A percentile compares a stretch with the other conserved stretches of the same genome.
Evolutionary conservation across 2,329 filamentous ascomycete species (phyloP).

Genomic region (Diaporthe sp.): DNA sequence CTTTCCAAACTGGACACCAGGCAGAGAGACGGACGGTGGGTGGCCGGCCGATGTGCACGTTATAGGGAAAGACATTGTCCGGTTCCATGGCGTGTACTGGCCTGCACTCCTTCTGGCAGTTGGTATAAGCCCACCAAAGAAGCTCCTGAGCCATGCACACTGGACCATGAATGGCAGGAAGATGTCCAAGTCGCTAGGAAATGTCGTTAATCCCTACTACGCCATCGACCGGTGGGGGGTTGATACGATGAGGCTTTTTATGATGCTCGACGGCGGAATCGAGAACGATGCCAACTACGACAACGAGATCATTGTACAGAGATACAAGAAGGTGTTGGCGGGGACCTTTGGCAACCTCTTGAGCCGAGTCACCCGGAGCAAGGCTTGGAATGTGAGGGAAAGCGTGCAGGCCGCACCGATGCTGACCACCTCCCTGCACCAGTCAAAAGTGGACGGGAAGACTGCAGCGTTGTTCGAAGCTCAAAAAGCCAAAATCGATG

Average conservation of each 20-base stretch:
- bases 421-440: not conserved
- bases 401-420: conserved; percentile 62
- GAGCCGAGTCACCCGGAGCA: conserved; percentile 77
- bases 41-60: conserved; percentile 96
- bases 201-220: conserved; percentile 94
- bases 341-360: conserved; percentile 85
- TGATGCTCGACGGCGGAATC: conserved; percentile 85
- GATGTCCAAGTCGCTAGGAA: conserved; percentile 97
- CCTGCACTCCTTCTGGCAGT: conserved; percentile 94
- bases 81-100: conserved; percentile 99
- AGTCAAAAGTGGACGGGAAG: conserved; percentile 1
- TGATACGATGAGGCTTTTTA: conserved; percentile 90
- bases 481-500: conserved; percentile 16
- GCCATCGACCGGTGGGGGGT: conserved; percentile 90
- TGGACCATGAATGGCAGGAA: conserved; percentile 94
- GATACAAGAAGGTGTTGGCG: conserved; percentile 86
- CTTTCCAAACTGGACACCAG: conserved; percentile 81
- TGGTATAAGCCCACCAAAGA: conserved; percentile 81
- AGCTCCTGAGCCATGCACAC: conserved; percentile 90
- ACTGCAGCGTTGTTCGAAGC: conserved; percentile 18
- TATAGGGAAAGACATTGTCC: conserved; percentile 95
- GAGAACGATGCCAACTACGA: conserved; percentile 86
- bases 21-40: conserved; percentile 71
- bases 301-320: conserved; percentile 80
- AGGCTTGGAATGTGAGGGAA: conserved; percentile 76